Base-by-base conservation (phyloP, 1,284 basidiomycete genomes). In the Thecaphora thlaspeos region DNA sequence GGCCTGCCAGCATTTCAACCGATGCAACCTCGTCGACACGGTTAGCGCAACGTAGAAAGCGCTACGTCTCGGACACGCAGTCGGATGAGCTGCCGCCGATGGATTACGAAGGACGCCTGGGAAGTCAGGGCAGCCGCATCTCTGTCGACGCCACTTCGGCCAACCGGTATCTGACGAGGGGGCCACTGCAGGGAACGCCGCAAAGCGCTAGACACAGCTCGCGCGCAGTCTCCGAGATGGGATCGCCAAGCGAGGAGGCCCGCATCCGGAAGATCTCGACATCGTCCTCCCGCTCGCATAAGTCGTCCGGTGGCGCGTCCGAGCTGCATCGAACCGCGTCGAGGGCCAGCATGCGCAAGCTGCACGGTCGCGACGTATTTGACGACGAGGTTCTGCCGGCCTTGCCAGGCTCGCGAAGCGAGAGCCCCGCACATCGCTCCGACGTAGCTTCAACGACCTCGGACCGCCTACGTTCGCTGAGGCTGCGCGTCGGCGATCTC, bases 271-370 rank as follows among this genome's bases (percentile, higher is more conserved):
- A 67, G 51, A 59, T 68, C 23, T 68, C 68, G 23, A 61, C 68
- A 2, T 63, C 64, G 12, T 68, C 64, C 2, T 54, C 48, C 30
- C 43, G 55, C 18, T 70, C 68, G 19, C 65, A 68, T n/a, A 57
- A 61, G 45, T 70, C 65, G 15, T 65, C 65, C 17, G 63, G 48
- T 46, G 60, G 65, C 24, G 61, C 65, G n/a, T 70, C 68, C 1
- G 68, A 70, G 14, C 51, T 68, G 19, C 68, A 67, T 41, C 61
- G 65, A 37, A 45, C 60, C 24, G 68, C 61, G 12, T 70, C 68
- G 34, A 51, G 68, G 34, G 64, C 54, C 50, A 62, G 65, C 46
- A 59, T 68, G 61, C 60, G 61, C 39, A 56, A 43, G 19, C 51
- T 49, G 12, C 47, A 61, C 41, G 68, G 68, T 17, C 48, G 61